Evolutionary conservation across 2,329 filamentous ascomycete genomes (phyloP).

Genomic region (Pseudodiploospora longispora): DNA sequence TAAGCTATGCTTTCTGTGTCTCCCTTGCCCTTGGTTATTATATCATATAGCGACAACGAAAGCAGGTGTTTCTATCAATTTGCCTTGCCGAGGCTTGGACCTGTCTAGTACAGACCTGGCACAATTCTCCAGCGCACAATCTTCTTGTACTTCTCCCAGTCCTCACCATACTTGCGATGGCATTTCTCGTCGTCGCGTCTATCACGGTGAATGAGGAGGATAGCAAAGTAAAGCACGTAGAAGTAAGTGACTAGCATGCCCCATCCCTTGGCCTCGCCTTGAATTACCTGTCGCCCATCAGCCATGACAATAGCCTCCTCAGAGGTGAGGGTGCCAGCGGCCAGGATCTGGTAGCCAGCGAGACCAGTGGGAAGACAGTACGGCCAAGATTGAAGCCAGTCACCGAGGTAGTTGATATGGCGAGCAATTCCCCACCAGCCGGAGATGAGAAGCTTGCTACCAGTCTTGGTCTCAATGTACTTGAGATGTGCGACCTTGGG

Average conservation of each 20-base stretch:
- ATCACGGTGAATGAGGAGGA: constrained; percentile 80
- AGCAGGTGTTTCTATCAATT: background rate
- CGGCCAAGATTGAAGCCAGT: constrained; percentile 90
- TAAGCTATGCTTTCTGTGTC: too few species aligned
- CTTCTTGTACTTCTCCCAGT: constrained; percentile 85
- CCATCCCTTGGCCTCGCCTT: constrained; percentile 69
- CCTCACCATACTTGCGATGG: constrained; percentile 78
- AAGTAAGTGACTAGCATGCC: constrained; percentile 90
- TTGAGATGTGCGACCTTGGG: constrained; percentile 70
- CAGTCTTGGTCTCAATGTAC: constrained; percentile 76
- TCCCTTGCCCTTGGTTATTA: too few species aligned
- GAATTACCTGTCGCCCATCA: constrained; percentile 58
- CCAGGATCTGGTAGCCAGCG: constrained; percentile 69
- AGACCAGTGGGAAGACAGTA: constrained; percentile 82
- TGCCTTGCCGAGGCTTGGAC: too few species aligned
- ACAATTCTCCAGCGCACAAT: constrained; percentile 75
- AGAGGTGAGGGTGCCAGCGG: constrained; percentile 39
- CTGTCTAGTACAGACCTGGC: constrained; percentile 67
- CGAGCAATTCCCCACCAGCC: constrained; percentile 92
- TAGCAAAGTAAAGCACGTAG: constrained; percentile 84
- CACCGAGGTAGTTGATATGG: constrained; percentile 93
- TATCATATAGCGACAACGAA: too few species aligned
- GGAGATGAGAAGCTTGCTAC: constrained; percentile 71
- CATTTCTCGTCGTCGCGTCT: constrained; percentile 87
- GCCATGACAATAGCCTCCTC: constrained; percentile 48